These are phyloP conservation scores for Neoarthrinium moseri DNA, from an alignment of 2,329 filamentous ascomycete genomes.

Conservation along the genomic window DNA sequence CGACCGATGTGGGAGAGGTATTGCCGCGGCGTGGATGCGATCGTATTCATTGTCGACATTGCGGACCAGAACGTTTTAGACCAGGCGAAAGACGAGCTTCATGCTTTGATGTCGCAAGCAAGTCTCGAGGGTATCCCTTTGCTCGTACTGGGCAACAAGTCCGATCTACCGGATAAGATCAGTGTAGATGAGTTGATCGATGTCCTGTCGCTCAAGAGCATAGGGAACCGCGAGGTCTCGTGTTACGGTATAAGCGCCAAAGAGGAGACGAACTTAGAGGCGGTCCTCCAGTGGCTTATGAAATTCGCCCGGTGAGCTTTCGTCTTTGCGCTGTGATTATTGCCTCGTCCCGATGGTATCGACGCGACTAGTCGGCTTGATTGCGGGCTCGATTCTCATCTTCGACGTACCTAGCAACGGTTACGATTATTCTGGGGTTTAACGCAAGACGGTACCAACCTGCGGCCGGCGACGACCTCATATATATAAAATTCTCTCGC, in stretches of 20 bases:
- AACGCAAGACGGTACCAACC: constrained; percentile 22
- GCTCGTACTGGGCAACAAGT: constrained; percentile 95
- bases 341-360: background rate
- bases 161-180: constrained; percentile 85
- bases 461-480: constrained; percentile 29
- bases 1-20: constrained; percentile 99
- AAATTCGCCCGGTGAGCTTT: constrained; percentile 70
- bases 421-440: constrained; percentile 28
- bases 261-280: constrained; percentile 97
- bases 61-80: constrained; percentile 80
- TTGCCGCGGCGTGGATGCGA: constrained; percentile 94
- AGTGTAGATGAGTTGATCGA: constrained; percentile 96
- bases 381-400: constrained; percentile 18
- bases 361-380: constrained; percentile 3
- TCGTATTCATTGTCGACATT: constrained; percentile 98
- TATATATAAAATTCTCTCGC: constrained; percentile 31
- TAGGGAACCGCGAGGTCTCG: constrained; percentile 90
- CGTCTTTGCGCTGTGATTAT: background rate
- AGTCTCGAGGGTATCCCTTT: constrained; percentile 87
- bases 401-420: constrained; percentile 26
- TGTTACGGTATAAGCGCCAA: constrained; percentile 99
- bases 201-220: constrained; percentile 81
- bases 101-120: constrained; percentile 80
- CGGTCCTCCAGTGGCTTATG: constrained; percentile 94
- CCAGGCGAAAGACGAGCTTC: constrained; percentile 87